Evolutionary conservation across 2,329 filamentous ascomycete species (phyloP).

Genomic region (Botrytis galanthina): DNA sequence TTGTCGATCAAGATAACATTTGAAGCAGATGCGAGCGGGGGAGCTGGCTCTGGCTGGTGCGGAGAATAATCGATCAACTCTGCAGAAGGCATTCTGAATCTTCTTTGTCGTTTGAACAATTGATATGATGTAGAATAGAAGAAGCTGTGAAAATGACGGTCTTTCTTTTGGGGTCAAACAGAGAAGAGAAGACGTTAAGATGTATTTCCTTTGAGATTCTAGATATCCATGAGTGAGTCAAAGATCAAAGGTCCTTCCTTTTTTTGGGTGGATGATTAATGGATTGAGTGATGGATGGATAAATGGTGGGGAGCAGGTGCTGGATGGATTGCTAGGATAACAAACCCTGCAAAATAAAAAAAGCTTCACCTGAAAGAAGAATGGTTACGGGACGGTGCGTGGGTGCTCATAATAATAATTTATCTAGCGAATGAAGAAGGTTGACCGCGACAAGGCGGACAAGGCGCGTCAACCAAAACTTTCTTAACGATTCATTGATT

Average conservation of each 20-base stretch:
- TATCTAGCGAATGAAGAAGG: constrained; percentile 4
- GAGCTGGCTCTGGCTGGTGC: constrained; percentile 72
- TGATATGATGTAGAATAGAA: neutral
- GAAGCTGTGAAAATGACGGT: neutral
- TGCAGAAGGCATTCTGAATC: constrained; percentile 43
- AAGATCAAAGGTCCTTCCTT: neutral
- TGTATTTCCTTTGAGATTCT: neutral
- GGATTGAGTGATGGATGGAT: neutral
- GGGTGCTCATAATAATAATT: neutral
- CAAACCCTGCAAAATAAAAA: constrained; percentile 15
- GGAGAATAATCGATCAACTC: constrained; percentile 78
- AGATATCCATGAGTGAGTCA: neutral
- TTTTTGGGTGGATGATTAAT: neutral
- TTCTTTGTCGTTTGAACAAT: neutral
- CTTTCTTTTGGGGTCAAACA: neutral
- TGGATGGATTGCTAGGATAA: neutral
- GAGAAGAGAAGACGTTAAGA: neutral
- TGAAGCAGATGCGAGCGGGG: constrained; percentile 72
- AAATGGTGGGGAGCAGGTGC: neutral
- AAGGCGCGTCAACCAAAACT: constrained; percentile 28
- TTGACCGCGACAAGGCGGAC: constrained; percentile 20
- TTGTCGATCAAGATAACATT: constrained; percentile 97
- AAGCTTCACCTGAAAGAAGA: constrained; percentile 9
- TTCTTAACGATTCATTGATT: neutral
- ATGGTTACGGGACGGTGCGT: neutral